Evolutionary conservation across 2,329 filamentous ascomycete species (phyloP).

Genomic region (Apiospora arundinis): DNA sequence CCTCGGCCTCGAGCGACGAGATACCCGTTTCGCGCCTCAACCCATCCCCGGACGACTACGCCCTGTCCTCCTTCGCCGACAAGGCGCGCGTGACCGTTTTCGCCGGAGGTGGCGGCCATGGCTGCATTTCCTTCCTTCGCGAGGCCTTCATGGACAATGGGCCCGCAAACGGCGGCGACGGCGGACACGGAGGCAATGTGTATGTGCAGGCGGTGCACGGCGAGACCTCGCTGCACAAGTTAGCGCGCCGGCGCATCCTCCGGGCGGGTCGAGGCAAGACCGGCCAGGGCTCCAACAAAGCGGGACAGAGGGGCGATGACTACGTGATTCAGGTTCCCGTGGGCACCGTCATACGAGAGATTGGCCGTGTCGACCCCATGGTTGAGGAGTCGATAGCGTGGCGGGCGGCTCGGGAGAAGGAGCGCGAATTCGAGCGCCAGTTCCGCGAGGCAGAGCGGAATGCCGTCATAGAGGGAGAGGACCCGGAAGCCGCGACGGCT

Average conservation of each 20-base stretch:
- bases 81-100: slow-evolving; percentile 79
- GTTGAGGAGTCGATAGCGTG: slow-evolving; percentile 61
- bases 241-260: slow-evolving; percentile 77
- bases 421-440: slow-evolving; percentile 39
- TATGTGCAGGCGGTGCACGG: slow-evolving; percentile 93
- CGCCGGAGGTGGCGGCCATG: slow-evolving; percentile 84
- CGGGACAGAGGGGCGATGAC: slow-evolving; percentile 85
- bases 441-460: slow-evolving; percentile 42
- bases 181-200: slow-evolving; percentile 87
- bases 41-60: slow-evolving; percentile 84
- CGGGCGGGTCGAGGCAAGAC: slow-evolving; percentile 79
- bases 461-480: slow-evolving; percentile 48
- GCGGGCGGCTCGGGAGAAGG: slow-evolving; percentile 48
- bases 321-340: slow-evolving; percentile 89
- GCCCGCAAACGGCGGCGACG: slow-evolving; percentile 93
- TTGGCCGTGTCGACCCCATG: slow-evolving; percentile 78
- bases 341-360: slow-evolving; percentile 86
- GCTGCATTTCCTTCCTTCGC: slow-evolving; percentile 91
- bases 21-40: slow-evolving; percentile 69
- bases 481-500: slow-evolving; percentile 42
- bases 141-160: slow-evolving; percentile 90
- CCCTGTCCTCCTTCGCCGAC: slow-evolving; percentile 83
- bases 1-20: slow-evolving; percentile 42
- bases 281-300: slow-evolving; percentile 74
- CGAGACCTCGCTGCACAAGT: slow-evolving; percentile 91